Evolutionary conservation across 371 early-diverging fungal species (phyloP).

Genomic region (Thermomucor indicae-seudaticae): DNA sequence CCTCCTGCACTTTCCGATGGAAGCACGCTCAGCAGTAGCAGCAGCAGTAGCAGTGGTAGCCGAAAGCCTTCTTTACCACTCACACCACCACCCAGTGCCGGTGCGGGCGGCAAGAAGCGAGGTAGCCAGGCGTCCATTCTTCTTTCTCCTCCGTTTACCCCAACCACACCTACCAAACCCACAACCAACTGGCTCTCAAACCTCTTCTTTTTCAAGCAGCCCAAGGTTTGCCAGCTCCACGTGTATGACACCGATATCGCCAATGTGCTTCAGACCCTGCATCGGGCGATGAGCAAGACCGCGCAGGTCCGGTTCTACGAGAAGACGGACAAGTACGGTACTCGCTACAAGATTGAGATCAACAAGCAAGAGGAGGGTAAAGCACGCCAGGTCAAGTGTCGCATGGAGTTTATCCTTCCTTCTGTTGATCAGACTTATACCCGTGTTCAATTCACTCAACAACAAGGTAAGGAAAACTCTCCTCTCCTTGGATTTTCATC

Average conservation of each 20-base stretch:
- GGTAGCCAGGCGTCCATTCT: conserved; percentile 30
- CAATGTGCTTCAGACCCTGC: conserved; percentile 22
- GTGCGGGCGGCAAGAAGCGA: conserved; percentile 1
- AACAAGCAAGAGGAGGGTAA: conserved; percentile 24
- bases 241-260: conserved; percentile 26
- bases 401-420: conserved; percentile 33
- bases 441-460: conserved; percentile 38
- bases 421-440: conserved; percentile 16
- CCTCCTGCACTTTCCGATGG: conserved; percentile 36
- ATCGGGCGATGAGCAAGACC: conserved; percentile 29
- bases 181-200: conserved; percentile 38
- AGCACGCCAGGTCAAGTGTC: conserved; percentile 39
- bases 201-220: conserved; percentile 47
- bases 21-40: conserved; percentile 39
- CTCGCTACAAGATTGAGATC: conserved; percentile 41
- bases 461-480: conserved; percentile 28
- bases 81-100: background rate
- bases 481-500: no score
- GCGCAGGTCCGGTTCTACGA: conserved; percentile 35
- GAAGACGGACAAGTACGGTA: conserved; percentile 31
- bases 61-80: conserved; percentile 8
- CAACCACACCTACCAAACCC: conserved; percentile 12
- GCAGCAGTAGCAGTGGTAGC: conserved; percentile 13
- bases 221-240: conserved; percentile 34
- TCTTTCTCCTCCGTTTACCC: background rate